A percentile compares a stretch with the other conserved stretches of the same genome.
Evolutionary conservation across 2,329 filamentous ascomycete genomes (phyloP).

Genomic region (Myriosclerotinia curreyana): DNA sequence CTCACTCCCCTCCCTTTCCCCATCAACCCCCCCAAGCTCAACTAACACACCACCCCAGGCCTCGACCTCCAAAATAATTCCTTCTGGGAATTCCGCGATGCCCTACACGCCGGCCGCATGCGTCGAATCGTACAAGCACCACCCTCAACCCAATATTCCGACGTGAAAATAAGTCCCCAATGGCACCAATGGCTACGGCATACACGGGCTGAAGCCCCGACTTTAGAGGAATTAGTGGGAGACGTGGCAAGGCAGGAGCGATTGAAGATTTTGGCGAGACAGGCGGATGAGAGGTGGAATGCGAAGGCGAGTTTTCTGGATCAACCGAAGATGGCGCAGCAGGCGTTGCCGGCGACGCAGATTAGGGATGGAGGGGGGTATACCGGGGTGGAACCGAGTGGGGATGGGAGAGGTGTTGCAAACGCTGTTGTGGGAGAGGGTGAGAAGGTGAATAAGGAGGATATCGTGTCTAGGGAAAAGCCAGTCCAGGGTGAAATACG

Average conservation of each 20-base stretch:
- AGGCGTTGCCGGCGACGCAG: not conserved
- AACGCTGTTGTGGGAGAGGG: not conserved
- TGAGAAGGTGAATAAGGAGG: constrained; percentile 22
- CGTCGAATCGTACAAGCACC: constrained; percentile 62
- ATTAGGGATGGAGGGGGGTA: not conserved
- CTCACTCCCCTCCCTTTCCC: not conserved
- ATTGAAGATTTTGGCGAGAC: constrained; percentile 55
- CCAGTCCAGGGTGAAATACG: constrained; percentile 7
- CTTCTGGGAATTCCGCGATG: constrained; percentile 64
- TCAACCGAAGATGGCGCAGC: constrained; percentile 35
- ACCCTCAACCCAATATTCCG: constrained; percentile 50
- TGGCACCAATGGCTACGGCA: constrained; percentile 71
- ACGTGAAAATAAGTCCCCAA: constrained; percentile 55
- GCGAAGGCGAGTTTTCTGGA: constrained; percentile 54
- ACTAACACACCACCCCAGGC: constrained; percentile 43
- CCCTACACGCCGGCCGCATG: constrained; percentile 45
- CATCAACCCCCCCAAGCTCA: not conserved
- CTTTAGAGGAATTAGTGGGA: constrained; percentile 53
- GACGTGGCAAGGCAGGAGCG: constrained; percentile 53
- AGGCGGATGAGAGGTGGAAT: constrained; percentile 63
- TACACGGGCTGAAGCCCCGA: constrained; percentile 53
- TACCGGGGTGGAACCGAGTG: not conserved
- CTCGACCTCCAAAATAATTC: constrained; percentile 64
- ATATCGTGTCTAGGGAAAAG: not conserved
- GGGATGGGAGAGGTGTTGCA: not conserved